Evolutionary conservation across 2,329 filamentous ascomycete genomes (phyloP).

Genomic region (Lasiodiplodia citricola): DNA sequence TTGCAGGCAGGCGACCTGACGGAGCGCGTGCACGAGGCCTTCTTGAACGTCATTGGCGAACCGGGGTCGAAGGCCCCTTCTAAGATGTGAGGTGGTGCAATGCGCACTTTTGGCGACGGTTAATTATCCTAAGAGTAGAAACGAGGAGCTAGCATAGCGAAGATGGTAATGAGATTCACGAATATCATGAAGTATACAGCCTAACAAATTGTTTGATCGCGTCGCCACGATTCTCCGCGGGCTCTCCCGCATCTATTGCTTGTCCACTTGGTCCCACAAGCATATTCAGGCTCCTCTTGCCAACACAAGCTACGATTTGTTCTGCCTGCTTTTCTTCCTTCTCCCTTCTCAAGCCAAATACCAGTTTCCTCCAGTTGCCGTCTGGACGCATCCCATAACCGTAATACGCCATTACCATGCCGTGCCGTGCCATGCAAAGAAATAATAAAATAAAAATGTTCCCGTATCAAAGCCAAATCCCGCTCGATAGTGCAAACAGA

Average conservation of each 20-base stretch:
- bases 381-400: neutral
- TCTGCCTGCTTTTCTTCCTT: neutral
- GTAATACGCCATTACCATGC: neutral
- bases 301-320: neutral
- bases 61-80: slow-evolving; percentile 18
- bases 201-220: neutral
- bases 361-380: neutral
- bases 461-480: neutral
- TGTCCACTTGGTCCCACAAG: neutral
- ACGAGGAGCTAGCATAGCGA: neutral
- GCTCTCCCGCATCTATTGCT: neutral
- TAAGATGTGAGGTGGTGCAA: slow-evolving; percentile 2
- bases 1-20: slow-evolving; percentile 94
- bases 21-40: slow-evolving; percentile 83
- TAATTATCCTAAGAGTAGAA: neutral
- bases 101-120: too few relatives aligned
- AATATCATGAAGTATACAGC: neutral
- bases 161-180: neutral
- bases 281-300: neutral
- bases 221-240: too few relatives aligned
- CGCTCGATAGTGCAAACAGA: neutral
- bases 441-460: neutral
- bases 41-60: slow-evolving; percentile 80
- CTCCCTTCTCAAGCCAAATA: neutral
- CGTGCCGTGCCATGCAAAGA: neutral